Base-by-base conservation (phyloP, 192 early-diverging fungal species). In the Coemansia sp. region DNA sequence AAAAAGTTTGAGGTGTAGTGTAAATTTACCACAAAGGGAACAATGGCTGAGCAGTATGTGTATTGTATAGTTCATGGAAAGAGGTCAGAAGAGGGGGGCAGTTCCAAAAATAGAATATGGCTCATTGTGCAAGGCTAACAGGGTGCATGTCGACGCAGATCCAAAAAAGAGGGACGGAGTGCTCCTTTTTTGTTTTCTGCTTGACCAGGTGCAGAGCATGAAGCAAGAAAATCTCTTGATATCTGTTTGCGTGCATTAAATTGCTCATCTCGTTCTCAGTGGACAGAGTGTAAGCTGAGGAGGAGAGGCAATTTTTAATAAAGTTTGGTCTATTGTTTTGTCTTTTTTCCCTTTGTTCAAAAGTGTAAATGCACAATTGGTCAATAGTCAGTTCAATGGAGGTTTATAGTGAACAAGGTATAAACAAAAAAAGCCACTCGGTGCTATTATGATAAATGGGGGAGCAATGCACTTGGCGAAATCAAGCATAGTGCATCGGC, bases 1-100 rank as follows among this genome's bases (percentile, higher is more conserved):
- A n/a, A n/a, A n/a, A n/a, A n/a, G n/a, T 32, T 27, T 14, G 3
- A 50, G 46, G 46, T 50, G 46, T 50, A 50, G 46, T 50, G 46
- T 50, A 50, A n/a, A 50, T 27, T 27, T 50, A 50, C 46, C 24
- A 4, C 29, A 14, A 50, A 24, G 24, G 22, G 46, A 50, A 14
- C 46, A 50, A 24, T 24, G 15, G 46, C 12, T 50, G 26, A 12
- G n/a, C n/a, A n/a, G n/a, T 46, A 24, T 22, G 26, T 50, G 12
- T 50, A 50, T 50, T 50, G 46, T 50, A n/a, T n/a, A 50, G 46
- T 22, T n/a, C 24, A 27, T 4, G 24, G 46, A 29, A n/a, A n/a
- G n/a, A n/a, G n/a, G 24, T 8, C 18, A 5, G 46, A n/a, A 24
- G 4, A 14, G 12, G 22, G 46, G 26, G 21, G 14, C 27, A 24